Percentiles rank a stretch among this genome's conserved stretches.
phyloP scores from a whole-genome alignment of 2,329 filamentous ascomycete genomes.

The Cordyceps cateniannulata region DNA sequence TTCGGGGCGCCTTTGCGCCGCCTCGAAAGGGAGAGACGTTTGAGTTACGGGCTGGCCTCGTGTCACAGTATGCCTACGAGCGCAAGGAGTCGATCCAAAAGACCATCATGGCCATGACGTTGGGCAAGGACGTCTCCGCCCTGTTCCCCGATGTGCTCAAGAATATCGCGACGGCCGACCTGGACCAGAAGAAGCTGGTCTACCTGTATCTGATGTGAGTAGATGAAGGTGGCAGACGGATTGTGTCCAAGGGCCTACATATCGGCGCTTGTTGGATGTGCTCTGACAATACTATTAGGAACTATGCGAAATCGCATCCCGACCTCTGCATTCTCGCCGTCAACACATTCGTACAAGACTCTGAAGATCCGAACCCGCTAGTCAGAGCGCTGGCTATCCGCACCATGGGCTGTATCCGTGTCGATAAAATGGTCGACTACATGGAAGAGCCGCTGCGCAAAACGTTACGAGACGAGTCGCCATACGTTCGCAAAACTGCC shows the following conservation, averaged over 20 bases:
- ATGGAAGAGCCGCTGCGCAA: constrained; percentile 98
- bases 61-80: constrained; percentile 98
- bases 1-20: constrained; percentile 85
- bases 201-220: constrained; percentile 93
- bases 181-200: constrained; percentile 99
- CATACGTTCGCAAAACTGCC: constrained; percentile 96
- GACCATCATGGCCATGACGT: constrained; percentile 99
- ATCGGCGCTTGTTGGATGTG: not conserved
- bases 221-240: not conserved
- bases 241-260: not conserved
- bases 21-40: constrained; percentile 97
- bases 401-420: constrained; percentile 97
- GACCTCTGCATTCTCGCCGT: constrained; percentile 98
- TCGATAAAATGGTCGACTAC: constrained; percentile 99
- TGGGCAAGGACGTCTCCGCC: constrained; percentile 96
- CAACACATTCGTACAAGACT: constrained; percentile 98
- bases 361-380: constrained; percentile 94
- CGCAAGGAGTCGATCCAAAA: constrained; percentile 98
- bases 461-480: constrained; percentile 92
- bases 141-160: constrained; percentile 97
- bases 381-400: constrained; percentile 91
- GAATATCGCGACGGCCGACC: constrained; percentile 90
- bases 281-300: constrained; percentile 49
- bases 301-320: constrained; percentile 98
- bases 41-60: constrained; percentile 88